Base-by-base conservation (phyloP, 2,329 filamentous ascomycete species). In the Nemania bipapillata region DNA sequence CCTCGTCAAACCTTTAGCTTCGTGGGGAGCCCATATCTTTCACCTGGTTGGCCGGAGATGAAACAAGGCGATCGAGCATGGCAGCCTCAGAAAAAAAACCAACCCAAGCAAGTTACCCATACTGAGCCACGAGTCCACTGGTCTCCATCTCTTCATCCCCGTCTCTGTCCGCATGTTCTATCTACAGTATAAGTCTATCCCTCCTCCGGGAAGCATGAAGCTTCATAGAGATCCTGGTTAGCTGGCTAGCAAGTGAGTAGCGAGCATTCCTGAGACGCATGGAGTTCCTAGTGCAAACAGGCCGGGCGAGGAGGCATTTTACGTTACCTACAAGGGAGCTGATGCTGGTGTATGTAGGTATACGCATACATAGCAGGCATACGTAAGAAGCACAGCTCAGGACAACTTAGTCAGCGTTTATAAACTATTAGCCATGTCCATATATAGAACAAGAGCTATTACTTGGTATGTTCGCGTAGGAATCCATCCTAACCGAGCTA, bases 21-120 rank as follows among this genome's bases (percentile, higher is more conserved):
- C 45, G 5, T 4, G 40, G 22, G 53, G 17, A 68, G 40, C 55
- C 53, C 62, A n/a, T 65, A 26, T 47, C 57, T 60, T 30, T 58
- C 37, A 17, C 47, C 45, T 66, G 52, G 47, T 58, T 65, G 66
- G 62, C 57, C 57, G 56, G 32, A 40, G 37, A 22, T 50, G 57
- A 62, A 62, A 61, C 63, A 60, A 68, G 63, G 62, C 57, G 40
- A 45, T 45, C 40, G 47, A 52, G 22, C 35, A 42, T 20, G 30
- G 11, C 62, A 54, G 57, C 52, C 59, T 59, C 50, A 54, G 28
- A 63, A 22, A 55, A 32, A 22, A n/a, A n/a, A n/a, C n/a, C n/a
- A n/a, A n/a, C n/a, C 50, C 57, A 52, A 26, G 35, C 58, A 61
- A 11, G 22, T n/a, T n/a, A 64, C 30, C 40, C 40, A 45, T 45